Conservation (phyloP, 1,139 yeast genomes). For the Taphrina sp. region DNA sequence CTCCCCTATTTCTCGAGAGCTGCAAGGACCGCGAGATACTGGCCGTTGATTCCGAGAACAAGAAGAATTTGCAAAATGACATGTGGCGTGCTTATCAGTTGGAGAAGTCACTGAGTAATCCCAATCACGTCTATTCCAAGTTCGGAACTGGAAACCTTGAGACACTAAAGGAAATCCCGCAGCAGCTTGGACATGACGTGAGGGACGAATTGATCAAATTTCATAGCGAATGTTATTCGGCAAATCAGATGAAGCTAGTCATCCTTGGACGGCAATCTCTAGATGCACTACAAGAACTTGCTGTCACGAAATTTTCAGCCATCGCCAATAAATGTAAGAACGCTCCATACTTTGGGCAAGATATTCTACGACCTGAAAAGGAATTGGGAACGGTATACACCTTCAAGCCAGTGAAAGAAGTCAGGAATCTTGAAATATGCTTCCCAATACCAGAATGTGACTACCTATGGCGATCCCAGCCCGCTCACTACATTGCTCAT, state of each 20-base stretch:
- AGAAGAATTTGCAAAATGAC: conserved; percentile 88
- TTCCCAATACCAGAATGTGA: conserved; percentile 76
- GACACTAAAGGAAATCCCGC: conserved; percentile 61
- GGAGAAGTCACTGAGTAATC: conserved; percentile 70
- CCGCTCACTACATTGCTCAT: conserved; percentile 71
- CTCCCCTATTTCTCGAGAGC: conserved; percentile 74
- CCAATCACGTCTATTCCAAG: conserved; percentile 65
- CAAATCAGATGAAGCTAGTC: conserved; percentile 83
- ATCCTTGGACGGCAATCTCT: conserved; percentile 78
- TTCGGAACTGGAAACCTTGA: conserved; percentile 70
- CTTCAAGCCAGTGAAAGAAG: conserved; percentile 73
- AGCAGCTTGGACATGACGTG: conserved; percentile 56
- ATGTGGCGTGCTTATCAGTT: conserved; percentile 84
- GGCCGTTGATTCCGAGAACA: conserved; percentile 95
- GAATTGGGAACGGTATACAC: conserved; percentile 52
- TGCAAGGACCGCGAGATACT: conserved; percentile 89
- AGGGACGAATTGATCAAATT: conserved; percentile 65
- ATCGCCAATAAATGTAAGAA: conserved; percentile 59
- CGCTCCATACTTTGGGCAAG: conserved; percentile 47
- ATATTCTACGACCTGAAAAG: conserved; percentile 47
- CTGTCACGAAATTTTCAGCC: conserved; percentile 61
- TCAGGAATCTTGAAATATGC: conserved; percentile 61
- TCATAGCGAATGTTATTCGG: conserved; percentile 58
- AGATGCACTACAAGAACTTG: conserved; percentile 70
- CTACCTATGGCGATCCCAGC: conserved; percentile 63